Percentiles rank a stretch among this genome's conserved stretches.
phyloP scores from a whole-genome alignment of 495 filamentous ascomycete species.

The Penicillium robsamsonii region DNA sequence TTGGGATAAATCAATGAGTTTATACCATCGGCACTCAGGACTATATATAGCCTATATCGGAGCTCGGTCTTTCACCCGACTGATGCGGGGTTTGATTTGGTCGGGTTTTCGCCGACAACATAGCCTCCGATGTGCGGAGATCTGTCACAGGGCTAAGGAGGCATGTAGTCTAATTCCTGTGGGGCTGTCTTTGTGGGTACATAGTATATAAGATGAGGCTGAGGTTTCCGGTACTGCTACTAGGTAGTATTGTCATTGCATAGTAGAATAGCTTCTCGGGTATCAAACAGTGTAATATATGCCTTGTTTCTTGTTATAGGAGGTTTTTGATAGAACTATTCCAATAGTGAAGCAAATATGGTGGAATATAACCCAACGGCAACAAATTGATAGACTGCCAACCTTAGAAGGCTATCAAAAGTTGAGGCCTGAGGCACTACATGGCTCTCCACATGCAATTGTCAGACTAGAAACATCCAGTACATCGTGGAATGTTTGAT shows the following conservation, averaged over 20 bases:
- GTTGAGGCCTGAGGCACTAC: not conserved
- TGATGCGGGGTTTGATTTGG: conserved; percentile 18
- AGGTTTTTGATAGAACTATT: not conserved
- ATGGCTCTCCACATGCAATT: not conserved
- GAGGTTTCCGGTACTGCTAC: not conserved
- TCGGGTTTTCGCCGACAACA: conserved; percentile 21
- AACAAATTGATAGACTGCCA: not conserved
- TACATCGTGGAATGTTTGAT: not conserved
- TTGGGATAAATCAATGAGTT: not conserved
- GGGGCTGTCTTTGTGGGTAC: not conserved
- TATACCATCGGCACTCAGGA: not conserved
- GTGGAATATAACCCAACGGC: not conserved
- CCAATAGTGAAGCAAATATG: not conserved
- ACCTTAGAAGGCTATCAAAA: not conserved
- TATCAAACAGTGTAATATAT: not conserved
- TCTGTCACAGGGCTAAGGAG: not conserved
- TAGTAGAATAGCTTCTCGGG: not conserved
- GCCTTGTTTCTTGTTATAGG: not conserved
- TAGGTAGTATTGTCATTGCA: not conserved
- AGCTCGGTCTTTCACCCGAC: conserved; percentile 25
- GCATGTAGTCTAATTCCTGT: not conserved
- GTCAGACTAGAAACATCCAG: not conserved
- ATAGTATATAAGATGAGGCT: not conserved
- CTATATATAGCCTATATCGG: conserved; percentile 12
- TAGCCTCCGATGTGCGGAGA: conserved; percentile 9